Evolutionary conservation across 768 basidiomycete genomes (phyloP), one percentile per base, ranked within the genome.

Genomic region (Crassisporium funariophilum): DNA sequence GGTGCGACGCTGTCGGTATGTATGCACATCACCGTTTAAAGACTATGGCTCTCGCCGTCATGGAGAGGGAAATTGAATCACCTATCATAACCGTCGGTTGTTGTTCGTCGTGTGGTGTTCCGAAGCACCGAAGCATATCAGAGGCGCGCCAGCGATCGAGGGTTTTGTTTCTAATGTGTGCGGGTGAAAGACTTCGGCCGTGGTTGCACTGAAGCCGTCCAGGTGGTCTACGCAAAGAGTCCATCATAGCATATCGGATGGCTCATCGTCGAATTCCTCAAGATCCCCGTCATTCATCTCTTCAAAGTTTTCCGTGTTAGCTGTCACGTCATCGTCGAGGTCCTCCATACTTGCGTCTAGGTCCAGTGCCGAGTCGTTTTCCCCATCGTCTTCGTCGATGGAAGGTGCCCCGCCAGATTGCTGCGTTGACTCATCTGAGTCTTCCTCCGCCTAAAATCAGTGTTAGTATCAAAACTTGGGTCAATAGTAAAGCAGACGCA

Each of bases 311-410:
- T 76, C 69, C 52, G 67, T 71, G 11, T 81, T 78, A 36, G 66
- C 64, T 22, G 74, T 68, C 11, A 70, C 62, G 10, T 76, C 68
- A 12, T 79, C 76, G 56, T 81, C 68, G 24, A 79, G 58, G 47
- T 81, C 74, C 55, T 85, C 76, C 72, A 88, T 79, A 49, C 75
- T 79, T n/a, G 76, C 78, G 61, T 86, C 85, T 34, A 87, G 69
- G 55, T 82, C 80, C 34, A 70, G 72, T 8, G 63, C 60, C 54
- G 79, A 72, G 44, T 74, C 73, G 33, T 75, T 74, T 50, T 79
- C 79, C 7, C 74, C 78, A 19, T 76, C 73, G 33, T 76, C 78
- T 50, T 76, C 77, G 7, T 67, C 62, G 1, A 70, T 58, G 6
- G 77, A 77, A 5, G 69, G 70, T 12, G 70, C 67, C 5, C 61